These are phyloP conservation scores for Leucosporidium yakuticum DNA, from an alignment of 768 basidiomycete genomes.

Conservation along the genomic window DNA sequence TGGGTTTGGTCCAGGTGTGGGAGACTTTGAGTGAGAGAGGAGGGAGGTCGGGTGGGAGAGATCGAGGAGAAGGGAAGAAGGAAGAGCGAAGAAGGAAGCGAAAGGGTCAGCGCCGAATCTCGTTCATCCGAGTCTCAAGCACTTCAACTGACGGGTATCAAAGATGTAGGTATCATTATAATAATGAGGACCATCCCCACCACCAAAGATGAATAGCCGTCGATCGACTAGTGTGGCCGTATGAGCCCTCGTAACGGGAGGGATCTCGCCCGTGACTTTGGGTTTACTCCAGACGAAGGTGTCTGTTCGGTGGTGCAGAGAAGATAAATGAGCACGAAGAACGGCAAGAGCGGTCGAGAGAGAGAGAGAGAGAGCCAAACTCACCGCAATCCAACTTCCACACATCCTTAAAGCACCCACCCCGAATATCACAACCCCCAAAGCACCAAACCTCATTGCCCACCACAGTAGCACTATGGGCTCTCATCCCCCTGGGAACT, in stretches of 20 bases:
- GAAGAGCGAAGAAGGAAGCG: too few relatives aligned
- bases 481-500: constrained; percentile 65
- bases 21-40: constrained; percentile 31
- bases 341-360: background rate
- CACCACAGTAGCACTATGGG: constrained; percentile 76
- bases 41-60: background rate
- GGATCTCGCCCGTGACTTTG: constrained; percentile 66
- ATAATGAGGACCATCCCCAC: constrained; percentile 74
- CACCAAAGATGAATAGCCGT: constrained; percentile 76
- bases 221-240: constrained; percentile 76
- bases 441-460: constrained; percentile 79
- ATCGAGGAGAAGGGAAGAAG: background rate
- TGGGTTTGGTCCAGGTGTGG: constrained; percentile 42
- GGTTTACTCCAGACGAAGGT: constrained; percentile 85
- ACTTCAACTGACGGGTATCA: constrained; percentile 57
- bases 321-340: background rate
- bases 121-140: background rate
- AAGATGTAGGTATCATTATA: constrained; percentile 77
- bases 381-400: constrained; percentile 79
- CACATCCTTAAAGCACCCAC: constrained; percentile 64
- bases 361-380: constrained; percentile 16
- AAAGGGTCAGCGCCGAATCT: constrained; percentile 1
- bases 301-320: constrained; percentile 48
- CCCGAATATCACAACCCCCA: constrained; percentile 74
- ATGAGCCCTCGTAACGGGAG: constrained; percentile 80